These are phyloP conservation scores for Ilyonectria robusta DNA, from an alignment of 2,329 filamentous ascomycete species.

Conservation along the genomic window DNA sequence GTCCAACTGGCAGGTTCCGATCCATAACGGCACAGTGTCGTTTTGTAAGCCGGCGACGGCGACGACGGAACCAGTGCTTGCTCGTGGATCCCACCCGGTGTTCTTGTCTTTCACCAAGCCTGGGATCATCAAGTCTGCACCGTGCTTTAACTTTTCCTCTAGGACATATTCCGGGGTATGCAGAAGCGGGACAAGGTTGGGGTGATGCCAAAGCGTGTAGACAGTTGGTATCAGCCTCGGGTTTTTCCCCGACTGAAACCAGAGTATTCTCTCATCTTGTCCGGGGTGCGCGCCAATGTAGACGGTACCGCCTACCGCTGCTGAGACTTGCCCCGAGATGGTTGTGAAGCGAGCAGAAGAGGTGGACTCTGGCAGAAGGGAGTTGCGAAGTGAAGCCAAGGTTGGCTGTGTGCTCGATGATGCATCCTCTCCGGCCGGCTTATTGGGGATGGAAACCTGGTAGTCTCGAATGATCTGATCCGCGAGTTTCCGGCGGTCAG, in stretches of 20 bases:
- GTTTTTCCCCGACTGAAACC: conserved; percentile 43
- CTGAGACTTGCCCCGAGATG: conserved; percentile 28
- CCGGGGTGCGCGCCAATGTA: conserved; percentile 38
- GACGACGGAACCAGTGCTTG: conserved; percentile 37
- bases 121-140: conserved; percentile 42
- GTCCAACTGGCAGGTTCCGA: conserved; percentile 40
- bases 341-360: conserved; percentile 43
- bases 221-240: conserved; percentile 42
- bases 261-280: conserved; percentile 42
- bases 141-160: conserved; percentile 41
- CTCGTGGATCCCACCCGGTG: conserved; percentile 36
- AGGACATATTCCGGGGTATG: conserved; percentile 44
- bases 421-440: conserved; percentile 30
- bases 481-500: conserved; percentile 42
- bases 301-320: conserved; percentile 31
- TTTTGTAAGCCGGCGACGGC: conserved; percentile 40
- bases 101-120: conserved; percentile 36
- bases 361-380: conserved; percentile 40
- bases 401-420: conserved; percentile 33
- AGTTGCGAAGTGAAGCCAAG: conserved; percentile 37
- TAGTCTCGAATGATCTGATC: conserved; percentile 45
- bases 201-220: conserved; percentile 43
- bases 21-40: conserved; percentile 40
- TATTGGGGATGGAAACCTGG: conserved; percentile 34
- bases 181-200: conserved; percentile 38